Evolutionary conservation across 371 early-diverging fungal genomes (phyloP), one percentile per base, ranked within the genome.

Genomic region (Circinella minor): DNA sequence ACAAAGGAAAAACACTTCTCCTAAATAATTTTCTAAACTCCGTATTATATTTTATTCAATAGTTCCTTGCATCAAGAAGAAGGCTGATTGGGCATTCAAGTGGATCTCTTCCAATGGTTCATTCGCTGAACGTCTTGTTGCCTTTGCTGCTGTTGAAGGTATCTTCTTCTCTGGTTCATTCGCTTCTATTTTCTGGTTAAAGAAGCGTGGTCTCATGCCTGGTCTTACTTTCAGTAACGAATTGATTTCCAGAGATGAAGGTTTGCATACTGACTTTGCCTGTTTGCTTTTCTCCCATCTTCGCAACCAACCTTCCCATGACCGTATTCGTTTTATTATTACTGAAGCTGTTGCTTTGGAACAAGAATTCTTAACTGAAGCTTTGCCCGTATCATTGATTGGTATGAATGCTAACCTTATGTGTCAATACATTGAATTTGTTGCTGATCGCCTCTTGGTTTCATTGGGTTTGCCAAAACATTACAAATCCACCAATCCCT

Each of bases 81-180:
- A 99, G 89, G 99, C 99, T 57, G 95, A 98, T 64, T 99, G 99
- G 99, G 99, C 99, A 4, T 84, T 98, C 78, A 88, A 89, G 49
- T 99, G 99, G 99, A 99, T 99, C 79, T 85, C 88, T 4, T 94
- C 94, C 82, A 87, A 90, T 63, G 83, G 91, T n/a, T 87, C 93
- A 55, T 99, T 99, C 89, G 96, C 94, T 65, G 96, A 95, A 73
- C 92, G 99, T 69, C 86, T 99, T 34, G 93, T 99, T 43, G 99
- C 99, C 61, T 99, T 99, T 88, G 99, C 99, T 60, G 99, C 98
- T 55, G 99, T 99, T 27, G 99, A 99, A 81, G 99, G 99, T 65
- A 99, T 99, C 79, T 99, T 99, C 91, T 99, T 99, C 87, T 97
- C 97, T 62, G 99, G 99, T 10, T 91, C 99, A 20, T 98, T 99